Evolutionary conservation across 495 filamentous ascomycete species (phyloP), one percentile per base, ranked within the genome.

Genomic region (Xylaria cubensis): DNA sequence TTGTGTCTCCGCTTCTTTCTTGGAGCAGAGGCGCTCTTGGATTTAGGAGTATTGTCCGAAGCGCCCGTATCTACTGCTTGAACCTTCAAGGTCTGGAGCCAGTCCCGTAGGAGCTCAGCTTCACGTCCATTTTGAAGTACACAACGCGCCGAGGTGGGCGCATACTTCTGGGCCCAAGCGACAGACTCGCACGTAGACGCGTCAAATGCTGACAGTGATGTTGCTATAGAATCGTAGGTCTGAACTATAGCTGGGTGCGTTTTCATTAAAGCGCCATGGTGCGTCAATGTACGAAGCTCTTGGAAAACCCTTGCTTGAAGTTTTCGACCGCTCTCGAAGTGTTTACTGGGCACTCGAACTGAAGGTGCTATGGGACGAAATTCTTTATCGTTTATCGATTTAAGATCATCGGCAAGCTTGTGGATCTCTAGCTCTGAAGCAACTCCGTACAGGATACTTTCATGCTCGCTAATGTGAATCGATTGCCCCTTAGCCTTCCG

Each of bases 161-260:
- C 89, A 83, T 98, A 97, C 74, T 99, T 99, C 39, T 94, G 90
- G 2, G 83, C 75, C 97, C 97, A 99, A 51, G 89, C 81, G 34
- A 85, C 83, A 0, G 82, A 85, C 75, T 98, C 96, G 74, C 91
- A 97, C 51, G 88, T 84, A 21, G 88, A 91, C 73, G 79, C 88
- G 80, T 99, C 97, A 76, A 96, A 98, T 19, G 96, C 90, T 1
- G 90, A 93, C 19, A 93, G 84, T 0, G 87, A 85, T 3, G 80
- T 84, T 21, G 81, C 77, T 26, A 98, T 86, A 6, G 83, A 85
- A 2, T 85, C 75, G 69, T 91, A 92, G 3, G 94, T 82, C 13
- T 85, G 87, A 0, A 79, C 65, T n/a, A 95, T 81, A 17, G 89
- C 88, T 0, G 88, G 85, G 76, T 93, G 91, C 0, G 80, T 58